Evolutionary conservation across 2,329 filamentous ascomycete species (phyloP).

Genomic region (Trichoderma afroharzianum): DNA sequence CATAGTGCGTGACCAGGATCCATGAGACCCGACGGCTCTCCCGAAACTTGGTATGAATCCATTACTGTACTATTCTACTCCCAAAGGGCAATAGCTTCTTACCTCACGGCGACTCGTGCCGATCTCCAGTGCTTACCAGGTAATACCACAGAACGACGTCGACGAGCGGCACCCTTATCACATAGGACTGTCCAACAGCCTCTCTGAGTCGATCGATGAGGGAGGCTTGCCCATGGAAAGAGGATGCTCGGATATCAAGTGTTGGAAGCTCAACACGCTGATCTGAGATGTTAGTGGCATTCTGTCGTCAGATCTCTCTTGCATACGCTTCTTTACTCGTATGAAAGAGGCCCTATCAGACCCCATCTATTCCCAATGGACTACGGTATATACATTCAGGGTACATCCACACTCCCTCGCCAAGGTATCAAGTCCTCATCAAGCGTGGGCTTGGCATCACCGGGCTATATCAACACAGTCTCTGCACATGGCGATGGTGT

Average conservation of each 20-base stretch:
- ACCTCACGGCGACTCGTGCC: not conserved
- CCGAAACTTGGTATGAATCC: not conserved
- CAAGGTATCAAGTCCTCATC: not conserved
- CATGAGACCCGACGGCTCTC: not conserved
- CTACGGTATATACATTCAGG: not conserved
- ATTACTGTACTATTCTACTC: not conserved
- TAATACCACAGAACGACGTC: not conserved
- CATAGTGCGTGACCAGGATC: not conserved
- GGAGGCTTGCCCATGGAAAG: not conserved
- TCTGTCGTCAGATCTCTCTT: constrained; percentile 4
- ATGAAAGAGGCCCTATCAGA: not conserved
- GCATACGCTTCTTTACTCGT: not conserved
- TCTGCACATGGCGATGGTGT: not conserved
- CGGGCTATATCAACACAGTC: not conserved
- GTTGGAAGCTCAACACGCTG: not conserved
- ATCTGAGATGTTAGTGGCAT: constrained; percentile 9
- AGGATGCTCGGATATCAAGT: not conserved
- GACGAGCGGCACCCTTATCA: not conserved
- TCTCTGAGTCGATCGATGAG: not conserved
- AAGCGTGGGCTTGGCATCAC: not conserved
- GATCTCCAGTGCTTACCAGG: not conserved
- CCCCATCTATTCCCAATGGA: not conserved
- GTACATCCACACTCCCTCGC: not conserved
- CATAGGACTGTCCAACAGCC: not conserved
- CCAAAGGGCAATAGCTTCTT: not conserved